phyloP scores from a whole-genome alignment of 306 rosid genomes.

The Rosa rugosa region DNA sequence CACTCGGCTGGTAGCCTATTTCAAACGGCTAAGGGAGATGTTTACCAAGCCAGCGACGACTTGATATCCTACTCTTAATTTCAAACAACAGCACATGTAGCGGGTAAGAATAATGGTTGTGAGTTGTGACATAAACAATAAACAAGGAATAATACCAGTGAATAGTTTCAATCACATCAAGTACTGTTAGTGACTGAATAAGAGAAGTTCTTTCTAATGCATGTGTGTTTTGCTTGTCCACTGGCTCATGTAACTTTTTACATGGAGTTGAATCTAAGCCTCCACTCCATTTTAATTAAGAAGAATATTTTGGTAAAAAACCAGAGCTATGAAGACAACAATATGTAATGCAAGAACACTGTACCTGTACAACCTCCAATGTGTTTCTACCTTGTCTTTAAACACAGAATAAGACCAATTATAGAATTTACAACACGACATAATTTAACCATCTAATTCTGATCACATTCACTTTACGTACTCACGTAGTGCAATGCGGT shows the following conservation, averaged over 20 bases:
- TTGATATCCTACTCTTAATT: neutral
- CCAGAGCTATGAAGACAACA: too few species aligned
- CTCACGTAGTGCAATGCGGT: too few species aligned
- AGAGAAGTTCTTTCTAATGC: neutral
- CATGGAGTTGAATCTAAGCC: neutral
- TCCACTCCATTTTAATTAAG: neutral
- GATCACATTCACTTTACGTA: too few species aligned
- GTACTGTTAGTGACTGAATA: too few species aligned
- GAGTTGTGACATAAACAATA: neutral
- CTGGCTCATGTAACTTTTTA: neutral
- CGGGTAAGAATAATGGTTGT: neutral
- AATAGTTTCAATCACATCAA: neutral
- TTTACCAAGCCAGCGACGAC: neutral
- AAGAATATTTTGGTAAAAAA: neutral
- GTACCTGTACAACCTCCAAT: slow-evolving; percentile 93
- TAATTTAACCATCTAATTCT: too few species aligned
- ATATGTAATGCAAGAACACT: neutral
- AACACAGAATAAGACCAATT: neutral
- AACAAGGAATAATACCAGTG: neutral
- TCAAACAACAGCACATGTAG: neutral
- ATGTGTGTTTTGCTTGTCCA: neutral
- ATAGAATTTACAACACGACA: too few species aligned
- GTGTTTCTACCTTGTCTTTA: slow-evolving; percentile 72
- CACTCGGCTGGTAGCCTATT: slow-evolving; percentile 4
- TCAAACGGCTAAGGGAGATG: slow-evolving; percentile 3